These are phyloP conservation scores for Skeletonema menzelii DNA, from an alignment of 108 stramenopile genomes.

Conservation along the genomic window DNA sequence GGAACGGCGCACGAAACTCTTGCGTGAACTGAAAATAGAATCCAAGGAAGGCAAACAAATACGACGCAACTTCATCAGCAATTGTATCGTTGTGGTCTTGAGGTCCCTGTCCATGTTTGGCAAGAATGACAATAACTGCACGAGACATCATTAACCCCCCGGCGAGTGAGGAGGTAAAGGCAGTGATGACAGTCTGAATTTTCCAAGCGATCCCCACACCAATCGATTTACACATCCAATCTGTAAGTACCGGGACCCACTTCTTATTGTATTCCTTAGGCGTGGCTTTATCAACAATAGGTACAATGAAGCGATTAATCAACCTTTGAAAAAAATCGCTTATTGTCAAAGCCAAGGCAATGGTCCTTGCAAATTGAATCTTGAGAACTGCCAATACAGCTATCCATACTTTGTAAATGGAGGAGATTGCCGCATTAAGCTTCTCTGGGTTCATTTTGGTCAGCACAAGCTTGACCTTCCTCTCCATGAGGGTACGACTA, in stretches of 20 bases:
- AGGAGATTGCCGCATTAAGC: slow-evolving; percentile 62
- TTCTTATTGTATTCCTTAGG: slow-evolving; percentile 86
- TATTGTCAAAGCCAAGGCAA: slow-evolving; percentile 87
- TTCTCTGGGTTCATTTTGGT: slow-evolving; percentile 89
- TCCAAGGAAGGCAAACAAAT: slow-evolving; percentile 80
- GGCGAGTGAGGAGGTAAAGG: slow-evolving; percentile 83
- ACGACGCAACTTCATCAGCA: slow-evolving; percentile 85
- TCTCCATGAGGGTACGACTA: slow-evolving; percentile 60
- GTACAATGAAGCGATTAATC: slow-evolving; percentile 68
- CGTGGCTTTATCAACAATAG: slow-evolving; percentile 57
- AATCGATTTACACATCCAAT: slow-evolving; percentile 73
- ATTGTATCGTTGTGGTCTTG: slow-evolving; percentile 70
- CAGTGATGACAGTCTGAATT: slow-evolving; percentile 86
- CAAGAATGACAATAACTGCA: slow-evolving; percentile 51
- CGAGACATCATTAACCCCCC: slow-evolving; percentile 92
- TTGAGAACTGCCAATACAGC: slow-evolving; percentile 90
- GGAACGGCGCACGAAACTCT: slow-evolving; percentile 82
- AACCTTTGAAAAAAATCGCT: slow-evolving; percentile 72
- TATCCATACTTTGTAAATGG: slow-evolving; percentile 82
- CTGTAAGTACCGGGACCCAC: slow-evolving; percentile 74
- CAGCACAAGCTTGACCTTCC: slow-evolving; percentile 87
- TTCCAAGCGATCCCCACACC: slow-evolving; percentile 92
- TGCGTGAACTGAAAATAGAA: slow-evolving; percentile 81
- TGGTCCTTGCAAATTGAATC: slow-evolving; percentile 85
- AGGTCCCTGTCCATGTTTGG: slow-evolving; percentile 52